phyloP scores from a whole-genome alignment of 441 rosid species.

The Brassica hybrid region DNA sequence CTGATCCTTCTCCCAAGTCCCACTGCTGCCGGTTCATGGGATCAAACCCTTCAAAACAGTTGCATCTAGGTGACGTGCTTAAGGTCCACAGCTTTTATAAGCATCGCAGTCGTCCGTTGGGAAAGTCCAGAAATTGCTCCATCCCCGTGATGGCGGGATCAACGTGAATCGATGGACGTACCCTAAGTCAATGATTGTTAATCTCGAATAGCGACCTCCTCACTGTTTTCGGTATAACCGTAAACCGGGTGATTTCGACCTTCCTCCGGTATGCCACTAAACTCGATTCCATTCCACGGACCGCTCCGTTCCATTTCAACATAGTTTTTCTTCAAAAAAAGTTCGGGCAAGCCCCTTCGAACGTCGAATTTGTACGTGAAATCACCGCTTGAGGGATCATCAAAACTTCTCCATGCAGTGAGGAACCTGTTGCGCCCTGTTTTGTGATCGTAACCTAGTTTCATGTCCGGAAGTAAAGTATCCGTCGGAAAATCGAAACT shows the following conservation, averaged over 20 bases:
- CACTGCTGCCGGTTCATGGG: neutral
- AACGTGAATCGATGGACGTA: slow-evolving; percentile 53
- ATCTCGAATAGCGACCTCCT: slow-evolving; percentile 55
- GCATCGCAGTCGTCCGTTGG: slow-evolving; percentile 80
- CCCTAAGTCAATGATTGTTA: slow-evolving; percentile 40
- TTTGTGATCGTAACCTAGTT: too few relatives aligned
- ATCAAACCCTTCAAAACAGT: slow-evolving; percentile 43
- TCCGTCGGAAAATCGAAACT: too few relatives aligned
- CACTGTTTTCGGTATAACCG: slow-evolving; percentile 43
- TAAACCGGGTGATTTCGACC: slow-evolving; percentile 45
- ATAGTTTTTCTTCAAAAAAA: too few relatives aligned
- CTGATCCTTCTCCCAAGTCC: neutral
- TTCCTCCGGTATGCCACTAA: slow-evolving; percentile 80
- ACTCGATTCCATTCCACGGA: slow-evolving; percentile 69
- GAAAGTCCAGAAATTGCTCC: slow-evolving; percentile 66
- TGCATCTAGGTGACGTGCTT: slow-evolving; percentile 71
- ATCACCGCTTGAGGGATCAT: too few relatives aligned
- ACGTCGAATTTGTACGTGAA: neutral
- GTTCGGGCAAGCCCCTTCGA: slow-evolving; percentile 49
- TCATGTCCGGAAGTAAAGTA: too few relatives aligned
- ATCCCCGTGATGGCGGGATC: slow-evolving; percentile 46
- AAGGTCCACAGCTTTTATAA: slow-evolving; percentile 51
- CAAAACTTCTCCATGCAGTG: neutral
- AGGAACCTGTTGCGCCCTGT: too few relatives aligned
- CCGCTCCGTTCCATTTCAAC: slow-evolving; percentile 56